These are phyloP conservation scores for Calendula officinalis DNA, from an alignment of 129 eudicot genomes.

Conservation along the genomic window DNA sequence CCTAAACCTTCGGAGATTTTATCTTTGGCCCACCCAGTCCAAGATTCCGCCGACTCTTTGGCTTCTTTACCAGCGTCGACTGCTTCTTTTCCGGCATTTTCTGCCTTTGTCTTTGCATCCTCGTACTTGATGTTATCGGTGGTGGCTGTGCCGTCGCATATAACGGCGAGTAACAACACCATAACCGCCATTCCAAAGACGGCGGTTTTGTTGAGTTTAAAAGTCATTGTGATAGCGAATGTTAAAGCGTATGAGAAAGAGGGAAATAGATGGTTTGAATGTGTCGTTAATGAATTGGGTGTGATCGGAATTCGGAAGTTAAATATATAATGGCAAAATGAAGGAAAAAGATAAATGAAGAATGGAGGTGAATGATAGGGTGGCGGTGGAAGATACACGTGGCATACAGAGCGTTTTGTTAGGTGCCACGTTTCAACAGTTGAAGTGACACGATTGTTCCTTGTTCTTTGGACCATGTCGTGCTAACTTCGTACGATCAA, in stretches of 20 bases:
- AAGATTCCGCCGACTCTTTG: constrained; percentile 45
- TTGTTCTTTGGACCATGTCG: constrained; percentile 12
- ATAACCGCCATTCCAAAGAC: background rate
- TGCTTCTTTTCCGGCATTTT: constrained; percentile 17
- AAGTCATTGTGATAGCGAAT: background rate
- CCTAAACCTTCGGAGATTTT: constrained; percentile 54
- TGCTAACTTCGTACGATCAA: background rate
- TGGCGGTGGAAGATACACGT: constrained; percentile 18
- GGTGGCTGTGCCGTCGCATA: constrained; percentile 10
- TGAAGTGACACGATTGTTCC: constrained; percentile 20
- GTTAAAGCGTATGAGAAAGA: background rate
- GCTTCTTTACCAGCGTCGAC: constrained; percentile 37
- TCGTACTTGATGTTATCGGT: constrained; percentile 24
- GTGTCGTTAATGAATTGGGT: background rate
- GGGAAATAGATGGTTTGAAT: too few relatives aligned
- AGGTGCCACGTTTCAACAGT: constrained; percentile 15
- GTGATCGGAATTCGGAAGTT: background rate
- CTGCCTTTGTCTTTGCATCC: constrained; percentile 25
- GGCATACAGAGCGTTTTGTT: background rate
- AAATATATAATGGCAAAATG: constrained; percentile 7
- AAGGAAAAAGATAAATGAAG: background rate
- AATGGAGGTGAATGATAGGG: background rate
- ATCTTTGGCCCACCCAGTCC: constrained; percentile 77
- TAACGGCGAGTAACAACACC: constrained; percentile 13
- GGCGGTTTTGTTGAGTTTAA: constrained; percentile 4